phyloP scores from a whole-genome alignment of 352 stramenopile species.

The Phytophthora brassicae region DNA sequence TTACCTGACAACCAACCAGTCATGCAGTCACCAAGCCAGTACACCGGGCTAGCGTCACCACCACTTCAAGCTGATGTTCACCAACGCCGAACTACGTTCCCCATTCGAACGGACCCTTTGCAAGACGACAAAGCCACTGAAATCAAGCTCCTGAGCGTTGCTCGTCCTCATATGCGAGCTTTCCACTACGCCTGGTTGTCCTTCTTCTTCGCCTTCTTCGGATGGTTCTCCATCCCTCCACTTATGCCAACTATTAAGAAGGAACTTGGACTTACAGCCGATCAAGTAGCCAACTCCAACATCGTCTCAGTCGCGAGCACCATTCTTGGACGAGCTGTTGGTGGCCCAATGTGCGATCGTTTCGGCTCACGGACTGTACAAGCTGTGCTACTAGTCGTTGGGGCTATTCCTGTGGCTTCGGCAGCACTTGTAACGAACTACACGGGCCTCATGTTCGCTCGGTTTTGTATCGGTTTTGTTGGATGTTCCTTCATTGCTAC shows the following conservation, averaged over 20 bases:
- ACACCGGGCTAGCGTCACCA: conserved; percentile 20
- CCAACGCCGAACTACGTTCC: conserved; percentile 47
- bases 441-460: conserved; percentile 70
- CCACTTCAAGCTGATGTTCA: conserved; percentile 34
- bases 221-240: conserved; percentile 94
- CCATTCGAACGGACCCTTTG: conserved; percentile 37
- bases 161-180: conserved; percentile 90
- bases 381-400: conserved; percentile 67
- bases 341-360: conserved; percentile 91
- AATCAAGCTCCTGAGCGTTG: conserved; percentile 34
- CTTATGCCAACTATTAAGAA: conserved; percentile 91
- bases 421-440: conserved; percentile 85
- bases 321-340: conserved; percentile 88
- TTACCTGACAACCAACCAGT: conserved; percentile 8
- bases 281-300: conserved; percentile 91
- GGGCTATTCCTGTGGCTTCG: conserved; percentile 83
- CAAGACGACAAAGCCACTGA: conserved; percentile 38
- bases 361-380: conserved; percentile 90
- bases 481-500: conserved; percentile 93
- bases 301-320: conserved; percentile 89
- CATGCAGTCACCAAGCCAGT: conserved; percentile 21
- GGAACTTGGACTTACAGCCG: conserved; percentile 76
- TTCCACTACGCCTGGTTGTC: conserved; percentile 93
- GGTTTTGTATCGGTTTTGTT: conserved; percentile 95
- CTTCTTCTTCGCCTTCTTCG: conserved; percentile 95